Conservation (phyloP, 2,329 filamentous ascomycete species). For the Myotisia sp. region DNA sequence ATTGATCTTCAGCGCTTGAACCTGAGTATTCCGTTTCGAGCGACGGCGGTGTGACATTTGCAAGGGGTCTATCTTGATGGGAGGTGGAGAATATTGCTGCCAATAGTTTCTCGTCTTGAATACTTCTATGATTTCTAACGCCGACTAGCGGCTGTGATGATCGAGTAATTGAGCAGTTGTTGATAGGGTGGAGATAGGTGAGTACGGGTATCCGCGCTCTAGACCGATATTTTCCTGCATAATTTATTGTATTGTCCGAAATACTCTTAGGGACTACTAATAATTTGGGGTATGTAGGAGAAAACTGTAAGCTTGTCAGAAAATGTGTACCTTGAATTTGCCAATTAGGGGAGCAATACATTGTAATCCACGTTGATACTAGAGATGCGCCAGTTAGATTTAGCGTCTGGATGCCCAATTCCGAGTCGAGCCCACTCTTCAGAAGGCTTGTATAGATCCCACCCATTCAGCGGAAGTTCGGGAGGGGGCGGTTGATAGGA, state of each 20-base stretch:
- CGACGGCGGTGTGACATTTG: constrained; percentile 24
- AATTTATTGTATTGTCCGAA: constrained; percentile 93
- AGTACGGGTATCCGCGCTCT: constrained; percentile 75
- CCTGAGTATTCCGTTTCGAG: constrained; percentile 31
- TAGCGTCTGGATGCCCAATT: constrained; percentile 63
- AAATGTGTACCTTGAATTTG: constrained; percentile 10
- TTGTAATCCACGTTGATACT: constrained; percentile 78
- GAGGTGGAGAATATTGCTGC: constrained; percentile 80
- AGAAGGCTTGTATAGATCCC: constrained; percentile 70
- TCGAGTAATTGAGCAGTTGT: constrained; percentile 91
- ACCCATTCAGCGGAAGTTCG: constrained; percentile 64
- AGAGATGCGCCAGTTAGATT: constrained; percentile 78
- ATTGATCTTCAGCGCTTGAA: constrained; percentile 40
- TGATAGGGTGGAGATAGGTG: constrained; percentile 89
- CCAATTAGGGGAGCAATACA: constrained; percentile 23
- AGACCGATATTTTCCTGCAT: constrained; percentile 79
- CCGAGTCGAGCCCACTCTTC: constrained; percentile 80
- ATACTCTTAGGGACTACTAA: constrained; percentile 76
- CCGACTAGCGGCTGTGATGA: constrained; percentile 87
- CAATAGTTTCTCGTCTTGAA: constrained; percentile 89
- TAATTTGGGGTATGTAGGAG: constrained; percentile 76
- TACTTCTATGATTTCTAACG: constrained; percentile 72
- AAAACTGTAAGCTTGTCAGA: constrained; percentile 44
- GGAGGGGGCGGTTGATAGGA: constrained; percentile 59
- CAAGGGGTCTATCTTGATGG: constrained; percentile 30